These are phyloP conservation scores for Diplodia seriata DNA, from an alignment of 2,329 filamentous ascomycete species.

Conservation along the genomic window DNA sequence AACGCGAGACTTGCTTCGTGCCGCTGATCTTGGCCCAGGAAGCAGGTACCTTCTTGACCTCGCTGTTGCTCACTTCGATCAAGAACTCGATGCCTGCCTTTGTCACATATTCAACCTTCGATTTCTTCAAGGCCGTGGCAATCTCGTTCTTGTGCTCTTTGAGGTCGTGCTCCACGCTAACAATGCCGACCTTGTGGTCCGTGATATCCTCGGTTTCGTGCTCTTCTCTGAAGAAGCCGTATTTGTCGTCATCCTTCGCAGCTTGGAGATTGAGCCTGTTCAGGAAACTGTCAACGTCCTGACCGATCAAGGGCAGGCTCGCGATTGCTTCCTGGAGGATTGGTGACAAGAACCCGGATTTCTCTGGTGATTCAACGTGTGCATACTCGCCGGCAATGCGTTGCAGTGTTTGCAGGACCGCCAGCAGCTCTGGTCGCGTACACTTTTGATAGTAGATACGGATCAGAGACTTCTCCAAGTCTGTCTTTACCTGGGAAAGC, in stretches of 20 bases:
- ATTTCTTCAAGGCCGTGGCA: constrained; percentile 74
- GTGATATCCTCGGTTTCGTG: constrained; percentile 89
- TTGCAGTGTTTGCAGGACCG: constrained; percentile 84
- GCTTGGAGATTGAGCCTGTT: constrained; percentile 85
- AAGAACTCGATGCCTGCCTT: constrained; percentile 93
- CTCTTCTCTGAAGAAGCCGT: constrained; percentile 86
- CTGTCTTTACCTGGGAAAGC: constrained; percentile 73
- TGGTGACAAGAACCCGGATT: constrained; percentile 74
- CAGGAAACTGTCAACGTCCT: constrained; percentile 75
- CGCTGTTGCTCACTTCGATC: constrained; percentile 85
- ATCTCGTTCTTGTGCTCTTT: constrained; percentile 76
- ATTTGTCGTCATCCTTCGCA: constrained; percentile 88
- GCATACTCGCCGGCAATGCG: constrained; percentile 79
- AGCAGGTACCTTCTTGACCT: constrained; percentile 86
- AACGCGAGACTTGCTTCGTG: constrained; percentile 88
- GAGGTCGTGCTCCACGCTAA: constrained; percentile 88
- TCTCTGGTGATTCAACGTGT: constrained; percentile 67
- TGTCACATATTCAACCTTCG: constrained; percentile 77
- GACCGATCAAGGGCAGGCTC: constrained; percentile 76
- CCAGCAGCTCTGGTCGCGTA: constrained; percentile 83
- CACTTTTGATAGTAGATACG: constrained; percentile 98
- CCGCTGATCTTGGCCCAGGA: constrained; percentile 95
- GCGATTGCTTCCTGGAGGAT: constrained; percentile 75
- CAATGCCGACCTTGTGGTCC: constrained; percentile 90
- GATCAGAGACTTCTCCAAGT: constrained; percentile 91